Conservation (phyloP, 129 eudicot genomes). For the Escallonia herrerae region DNA sequence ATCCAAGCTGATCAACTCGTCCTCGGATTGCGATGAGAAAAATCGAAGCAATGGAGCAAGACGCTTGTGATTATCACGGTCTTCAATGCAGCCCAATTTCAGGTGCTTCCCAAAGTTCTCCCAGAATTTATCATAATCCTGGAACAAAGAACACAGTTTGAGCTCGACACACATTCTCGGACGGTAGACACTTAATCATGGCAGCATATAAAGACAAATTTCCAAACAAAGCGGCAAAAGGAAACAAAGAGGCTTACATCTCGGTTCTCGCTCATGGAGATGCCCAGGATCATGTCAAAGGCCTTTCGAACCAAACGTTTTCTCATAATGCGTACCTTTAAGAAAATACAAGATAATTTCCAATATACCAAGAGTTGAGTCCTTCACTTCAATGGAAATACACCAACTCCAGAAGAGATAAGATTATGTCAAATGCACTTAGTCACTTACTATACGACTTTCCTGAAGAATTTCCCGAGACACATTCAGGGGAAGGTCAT, state of each 20-base stretch:
- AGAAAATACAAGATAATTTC: background rate
- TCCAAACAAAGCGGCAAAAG: background rate
- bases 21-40: slow-evolving; percentile 82
- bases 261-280: slow-evolving; percentile 74
- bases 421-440: slow-evolving; percentile 29
- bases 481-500: slow-evolving; percentile 92
- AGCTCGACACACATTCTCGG: background rate
- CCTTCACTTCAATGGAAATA: background rate
- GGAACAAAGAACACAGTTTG: slow-evolving; percentile 3
- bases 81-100: slow-evolving; percentile 88
- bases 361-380: background rate
- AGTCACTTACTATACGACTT: slow-evolving; percentile 94
- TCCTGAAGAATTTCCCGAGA: slow-evolving; percentile 98
- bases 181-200: too few species aligned
- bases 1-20: slow-evolving; percentile 83
- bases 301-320: slow-evolving; percentile 91
- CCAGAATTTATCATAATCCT: slow-evolving; percentile 94
- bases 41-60: slow-evolving; percentile 84
- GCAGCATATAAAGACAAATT: too few species aligned
- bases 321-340: slow-evolving; percentile 88
- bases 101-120: slow-evolving; percentile 91
- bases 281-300: slow-evolving; percentile 90
- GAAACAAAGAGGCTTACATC: slow-evolving; percentile 43
- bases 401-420: background rate
- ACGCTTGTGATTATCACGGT: slow-evolving; percentile 90